Evolutionary conservation across 768 basidiomycete species (phyloP).

Genomic region (Dioszegia crocea): DNA sequence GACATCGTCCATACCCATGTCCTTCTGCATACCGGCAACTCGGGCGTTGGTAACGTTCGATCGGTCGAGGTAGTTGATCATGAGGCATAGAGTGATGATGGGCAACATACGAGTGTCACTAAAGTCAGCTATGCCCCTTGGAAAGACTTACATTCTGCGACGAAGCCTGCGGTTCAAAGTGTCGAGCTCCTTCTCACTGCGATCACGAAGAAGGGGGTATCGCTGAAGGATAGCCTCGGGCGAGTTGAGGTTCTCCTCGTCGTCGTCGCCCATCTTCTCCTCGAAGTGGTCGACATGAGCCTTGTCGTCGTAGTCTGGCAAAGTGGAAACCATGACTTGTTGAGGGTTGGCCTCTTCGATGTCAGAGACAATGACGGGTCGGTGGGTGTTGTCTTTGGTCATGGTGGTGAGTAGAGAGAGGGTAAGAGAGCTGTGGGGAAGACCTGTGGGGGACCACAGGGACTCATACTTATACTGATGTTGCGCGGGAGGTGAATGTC

Average conservation of each 20-base stretch:
- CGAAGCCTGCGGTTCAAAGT: not conserved
- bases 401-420: not conserved
- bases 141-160: slow-evolving; percentile 5
- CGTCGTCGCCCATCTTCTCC: not conserved
- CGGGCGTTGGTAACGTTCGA: slow-evolving; percentile 18
- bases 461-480: too few species aligned
- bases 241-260: slow-evolving; percentile 1
- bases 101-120: slow-evolving; percentile 14
- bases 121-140: not conserved
- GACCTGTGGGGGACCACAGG: not conserved
- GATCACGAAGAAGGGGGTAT: slow-evolving; percentile 14
- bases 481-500: too few species aligned
- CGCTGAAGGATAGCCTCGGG: not conserved
- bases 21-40: slow-evolving; percentile 17
- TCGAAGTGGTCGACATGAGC: not conserved
- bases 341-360: slow-evolving; percentile 5
- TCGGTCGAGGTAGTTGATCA: slow-evolving; percentile 21
- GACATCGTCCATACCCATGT: slow-evolving; percentile 16
- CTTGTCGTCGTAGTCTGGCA: not conserved
- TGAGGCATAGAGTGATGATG: slow-evolving; percentile 14
- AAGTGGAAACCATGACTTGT: not conserved
- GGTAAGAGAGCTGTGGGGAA: not conserved
- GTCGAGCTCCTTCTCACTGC: slow-evolving; percentile 12
- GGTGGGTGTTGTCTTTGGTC: not conserved
- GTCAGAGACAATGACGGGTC: not conserved